These are phyloP conservation scores for Phellopilus nigrolimitatus DNA, from an alignment of 1,284 basidiomycete genomes.

Conservation along the genomic window DNA sequence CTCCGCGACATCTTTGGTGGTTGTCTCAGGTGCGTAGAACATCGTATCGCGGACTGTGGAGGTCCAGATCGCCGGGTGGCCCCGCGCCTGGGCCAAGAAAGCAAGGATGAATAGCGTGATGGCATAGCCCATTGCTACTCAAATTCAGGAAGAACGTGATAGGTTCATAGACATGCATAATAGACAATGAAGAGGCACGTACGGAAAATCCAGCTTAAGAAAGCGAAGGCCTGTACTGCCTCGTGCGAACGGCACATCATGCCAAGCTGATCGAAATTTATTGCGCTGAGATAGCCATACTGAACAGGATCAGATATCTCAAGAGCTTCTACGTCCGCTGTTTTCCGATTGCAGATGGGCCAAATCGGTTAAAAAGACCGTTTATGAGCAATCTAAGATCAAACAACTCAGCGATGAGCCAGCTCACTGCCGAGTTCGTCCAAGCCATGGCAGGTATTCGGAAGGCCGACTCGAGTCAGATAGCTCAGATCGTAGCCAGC, in stretches of 20 bases:
- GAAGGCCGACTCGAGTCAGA: background rate
- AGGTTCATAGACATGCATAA: background rate
- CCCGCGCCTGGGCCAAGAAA: constrained; percentile 9
- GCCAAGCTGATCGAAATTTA: constrained; percentile 8
- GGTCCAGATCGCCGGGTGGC: constrained; percentile 9
- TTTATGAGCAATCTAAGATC: no score
- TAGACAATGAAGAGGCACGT: background rate
- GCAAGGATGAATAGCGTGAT: constrained; percentile 20
- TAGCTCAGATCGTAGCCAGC: constrained; percentile 2
- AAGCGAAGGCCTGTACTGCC: constrained; percentile 14
- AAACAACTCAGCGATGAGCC: no score
- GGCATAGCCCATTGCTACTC: constrained; percentile 18
- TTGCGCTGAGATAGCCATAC: constrained; percentile 1
- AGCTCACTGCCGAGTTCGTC: constrained; percentile 9
- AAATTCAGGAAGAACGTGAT: background rate
- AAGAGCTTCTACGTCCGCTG: constrained; percentile 9
- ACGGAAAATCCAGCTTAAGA: constrained; percentile 18
- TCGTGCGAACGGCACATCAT: constrained; percentile 12
- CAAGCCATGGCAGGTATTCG: constrained; percentile 9
- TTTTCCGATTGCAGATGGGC: no score
- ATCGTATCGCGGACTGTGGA: constrained; percentile 15
- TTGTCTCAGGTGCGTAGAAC: constrained; percentile 6
- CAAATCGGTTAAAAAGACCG: no score
- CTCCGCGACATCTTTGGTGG: background rate
- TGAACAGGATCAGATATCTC: background rate